Evolutionary conservation across 805 yeast genomes (phyloP).

Genomic region (Saccharomyces eubayanus): DNA sequence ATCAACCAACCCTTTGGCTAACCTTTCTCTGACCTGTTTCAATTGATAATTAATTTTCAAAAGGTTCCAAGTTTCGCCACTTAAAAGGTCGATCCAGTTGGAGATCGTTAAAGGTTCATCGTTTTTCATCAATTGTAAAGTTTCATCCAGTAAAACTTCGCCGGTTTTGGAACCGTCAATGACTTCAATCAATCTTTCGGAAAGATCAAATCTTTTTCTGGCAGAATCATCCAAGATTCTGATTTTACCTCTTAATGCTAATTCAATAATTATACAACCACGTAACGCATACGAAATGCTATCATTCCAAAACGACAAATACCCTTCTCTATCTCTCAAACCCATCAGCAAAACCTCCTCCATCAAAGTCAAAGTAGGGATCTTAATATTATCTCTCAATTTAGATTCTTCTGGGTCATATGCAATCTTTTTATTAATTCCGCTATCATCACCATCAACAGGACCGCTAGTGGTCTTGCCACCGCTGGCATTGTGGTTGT

Average conservation of each 20-base stretch:
- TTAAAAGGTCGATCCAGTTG: conserved; percentile 86
- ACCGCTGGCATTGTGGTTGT: conserved; percentile 9
- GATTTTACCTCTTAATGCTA: conserved; percentile 85
- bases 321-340: conserved; percentile 91
- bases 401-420: conserved; percentile 60
- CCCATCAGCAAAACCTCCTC: conserved; percentile 94
- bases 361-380: conserved; percentile 83
- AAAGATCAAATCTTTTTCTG: conserved; percentile 76
- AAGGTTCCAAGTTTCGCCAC: conserved; percentile 96
- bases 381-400: conserved; percentile 31
- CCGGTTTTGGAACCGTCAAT: conserved; percentile 84
- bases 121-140: conserved; percentile 78
- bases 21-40: conserved; percentile 92
- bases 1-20: conserved; percentile 94
- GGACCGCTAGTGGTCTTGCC: conserved; percentile 8
- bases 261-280: conserved; percentile 86
- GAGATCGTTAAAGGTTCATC: conserved; percentile 76
- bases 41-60: conserved; percentile 90
- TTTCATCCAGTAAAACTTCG: conserved; percentile 89
- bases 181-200: conserved; percentile 83
- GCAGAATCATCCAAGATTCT: conserved; percentile 87
- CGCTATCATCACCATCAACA: conserved; percentile 16
- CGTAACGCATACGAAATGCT: conserved; percentile 92
- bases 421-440: conserved; percentile 57
- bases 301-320: conserved; percentile 96